These are phyloP conservation scores for Neonectria punicea DNA, from an alignment of 2,329 filamentous ascomycete genomes.

Conservation along the genomic window DNA sequence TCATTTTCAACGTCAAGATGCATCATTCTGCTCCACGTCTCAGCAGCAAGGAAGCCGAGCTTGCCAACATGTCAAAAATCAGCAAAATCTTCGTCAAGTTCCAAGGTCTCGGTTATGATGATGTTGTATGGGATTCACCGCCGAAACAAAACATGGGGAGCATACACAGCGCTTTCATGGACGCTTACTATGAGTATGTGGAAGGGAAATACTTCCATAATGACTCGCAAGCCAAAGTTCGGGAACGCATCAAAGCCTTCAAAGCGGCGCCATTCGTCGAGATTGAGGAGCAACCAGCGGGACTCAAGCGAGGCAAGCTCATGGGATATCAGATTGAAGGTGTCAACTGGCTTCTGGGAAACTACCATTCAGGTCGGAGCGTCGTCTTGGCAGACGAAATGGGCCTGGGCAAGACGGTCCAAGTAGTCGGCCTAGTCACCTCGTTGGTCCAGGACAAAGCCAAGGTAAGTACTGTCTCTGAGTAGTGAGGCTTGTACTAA, in stretches of 20 bases:
- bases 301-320: slow-evolving; percentile 79
- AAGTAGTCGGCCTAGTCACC: slow-evolving; percentile 85
- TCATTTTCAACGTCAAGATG: slow-evolving; percentile 83
- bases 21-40: slow-evolving; percentile 57
- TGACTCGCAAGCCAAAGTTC: slow-evolving; percentile 68
- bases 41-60: slow-evolving; percentile 74
- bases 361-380: slow-evolving; percentile 84
- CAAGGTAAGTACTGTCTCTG: slow-evolving; percentile 47
- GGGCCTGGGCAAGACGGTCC: slow-evolving; percentile 97
- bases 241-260: slow-evolving; percentile 74
- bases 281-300: slow-evolving; percentile 76
- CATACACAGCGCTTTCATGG: slow-evolving; percentile 81
- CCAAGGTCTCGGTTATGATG: slow-evolving; percentile 90
- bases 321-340: slow-evolving; percentile 96
- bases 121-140: slow-evolving; percentile 88
- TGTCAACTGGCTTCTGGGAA: slow-evolving; percentile 93
- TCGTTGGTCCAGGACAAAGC: slow-evolving; percentile 75
- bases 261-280: slow-evolving; percentile 75
- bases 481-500: slow-evolving; percentile 24
- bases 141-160: slow-evolving; percentile 72
- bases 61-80: slow-evolving; percentile 77
- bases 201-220: slow-evolving; percentile 76
- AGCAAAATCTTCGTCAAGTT: slow-evolving; percentile 86
- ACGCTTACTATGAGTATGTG: slow-evolving; percentile 88
- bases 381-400: slow-evolving; percentile 97